Evolutionary conservation across 495 filamentous ascomycete species (phyloP).

Genomic region (Penicillium riverlandense): DNA sequence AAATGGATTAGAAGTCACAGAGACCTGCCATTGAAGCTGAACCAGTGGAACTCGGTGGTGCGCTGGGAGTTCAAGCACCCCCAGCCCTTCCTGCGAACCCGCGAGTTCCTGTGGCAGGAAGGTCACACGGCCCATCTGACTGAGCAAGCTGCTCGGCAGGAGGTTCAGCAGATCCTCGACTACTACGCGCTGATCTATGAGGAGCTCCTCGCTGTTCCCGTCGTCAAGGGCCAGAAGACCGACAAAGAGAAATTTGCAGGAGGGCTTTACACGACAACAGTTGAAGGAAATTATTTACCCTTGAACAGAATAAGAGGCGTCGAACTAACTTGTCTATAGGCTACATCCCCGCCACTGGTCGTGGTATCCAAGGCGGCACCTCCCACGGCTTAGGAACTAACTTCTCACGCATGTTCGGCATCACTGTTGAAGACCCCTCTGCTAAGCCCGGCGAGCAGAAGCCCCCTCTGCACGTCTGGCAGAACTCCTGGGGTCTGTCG

Average conservation of each 20-base stretch:
- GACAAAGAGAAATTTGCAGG: slow-evolving; percentile 96
- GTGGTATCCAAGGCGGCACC: slow-evolving; percentile 93
- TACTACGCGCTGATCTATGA: slow-evolving; percentile 85
- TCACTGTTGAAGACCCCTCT: slow-evolving; percentile 88
- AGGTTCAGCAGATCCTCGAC: slow-evolving; percentile 91
- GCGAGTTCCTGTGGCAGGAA: slow-evolving; percentile 98
- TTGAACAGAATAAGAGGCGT: too few species aligned
- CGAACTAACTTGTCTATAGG: slow-evolving; percentile 1
- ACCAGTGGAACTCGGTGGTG: slow-evolving; percentile 98
- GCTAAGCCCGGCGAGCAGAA: slow-evolving; percentile 65
- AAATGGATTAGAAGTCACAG: slow-evolving; percentile 94
- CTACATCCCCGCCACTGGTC: slow-evolving; percentile 86
- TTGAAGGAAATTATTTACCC: slow-evolving; percentile 44
- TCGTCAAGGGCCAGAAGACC: slow-evolving; percentile 79
- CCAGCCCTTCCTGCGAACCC: slow-evolving; percentile 83
- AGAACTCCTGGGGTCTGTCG: slow-evolving; percentile 97
- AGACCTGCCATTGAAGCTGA: slow-evolving; percentile 84
- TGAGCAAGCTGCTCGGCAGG: slow-evolving; percentile 64
- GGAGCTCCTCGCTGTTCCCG: slow-evolving; percentile 87
- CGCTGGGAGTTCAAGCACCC: slow-evolving; percentile 99
- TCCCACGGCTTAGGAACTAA: slow-evolving; percentile 94
- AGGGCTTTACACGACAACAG: slow-evolving; percentile 88
- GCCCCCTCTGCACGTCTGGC: slow-evolving; percentile 76
- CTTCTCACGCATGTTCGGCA: slow-evolving; percentile 97
- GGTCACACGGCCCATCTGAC: slow-evolving; percentile 94